These are phyloP conservation scores for Saccharomyces uvarum DNA, from an alignment of 1,139 yeast genomes.

Conservation along the genomic window DNA sequence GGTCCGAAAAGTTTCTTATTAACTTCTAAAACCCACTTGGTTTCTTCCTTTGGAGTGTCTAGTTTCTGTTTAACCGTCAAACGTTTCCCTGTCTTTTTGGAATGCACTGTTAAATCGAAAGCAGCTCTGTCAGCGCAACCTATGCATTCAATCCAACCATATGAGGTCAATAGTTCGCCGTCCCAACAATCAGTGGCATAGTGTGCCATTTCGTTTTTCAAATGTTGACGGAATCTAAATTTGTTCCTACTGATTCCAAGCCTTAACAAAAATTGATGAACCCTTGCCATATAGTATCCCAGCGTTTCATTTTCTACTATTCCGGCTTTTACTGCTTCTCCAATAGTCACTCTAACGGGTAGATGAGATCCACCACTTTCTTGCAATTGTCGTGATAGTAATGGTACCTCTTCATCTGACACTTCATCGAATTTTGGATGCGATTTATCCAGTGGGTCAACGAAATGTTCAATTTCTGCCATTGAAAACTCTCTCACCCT, in stretches of 20 bases:
- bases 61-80: conserved; percentile 87
- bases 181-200: conserved; percentile 99
- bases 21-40: conserved; percentile 73
- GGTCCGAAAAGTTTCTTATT: conserved; percentile 97
- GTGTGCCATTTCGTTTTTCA: conserved; percentile 99
- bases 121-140: conserved; percentile 99
- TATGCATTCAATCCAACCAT: conserved; percentile 99
- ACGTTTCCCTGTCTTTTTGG: conserved; percentile 91
- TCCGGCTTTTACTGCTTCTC: conserved; percentile 80
- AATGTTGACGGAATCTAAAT: conserved; percentile 95
- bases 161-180: conserved; percentile 90
- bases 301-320: conserved; percentile 95
- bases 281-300: conserved; percentile 94
- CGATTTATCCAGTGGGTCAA: conserved; percentile 80
- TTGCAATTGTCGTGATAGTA: conserved; percentile 82
- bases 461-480: conserved; percentile 99
- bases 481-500: conserved; percentile 97
- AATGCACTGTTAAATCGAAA: conserved; percentile 89
- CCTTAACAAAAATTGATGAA: conserved; percentile 70
- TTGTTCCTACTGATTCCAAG: conserved; percentile 83
- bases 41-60: conserved; percentile 75
- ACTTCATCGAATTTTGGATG: conserved; percentile 78
- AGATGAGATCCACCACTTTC: conserved; percentile 72
- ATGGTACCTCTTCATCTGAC: conserved; percentile 59
- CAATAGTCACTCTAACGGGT: conserved; percentile 52